Base-by-base conservation (phyloP, 305 asterid species). In the Fraxinus velutina region DNA sequence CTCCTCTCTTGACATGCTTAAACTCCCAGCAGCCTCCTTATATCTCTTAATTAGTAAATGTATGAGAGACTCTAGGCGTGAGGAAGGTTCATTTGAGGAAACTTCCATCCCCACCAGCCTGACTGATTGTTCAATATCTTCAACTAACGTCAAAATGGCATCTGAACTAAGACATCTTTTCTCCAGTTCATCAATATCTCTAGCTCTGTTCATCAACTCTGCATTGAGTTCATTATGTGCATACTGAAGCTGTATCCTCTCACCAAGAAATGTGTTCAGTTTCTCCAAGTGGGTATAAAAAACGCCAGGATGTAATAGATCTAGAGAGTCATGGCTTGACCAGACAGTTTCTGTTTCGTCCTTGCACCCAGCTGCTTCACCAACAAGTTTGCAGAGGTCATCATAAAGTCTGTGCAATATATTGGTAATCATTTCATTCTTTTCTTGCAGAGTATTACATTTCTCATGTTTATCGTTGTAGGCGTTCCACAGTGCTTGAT, bases 181-280 rank as follows among this genome's bases (percentile, higher is more conserved):
- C 82, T 84, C 93, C 79, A 89, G 85, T 82, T 88, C 90, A 78
- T 89, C 90, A 79, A 90, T 90, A 75, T 91, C 92, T 72, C 80
- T 88, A 72, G 79, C 86, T 79, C 84, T 87, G 85, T 81, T 86
- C 82, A 52, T 70, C 91, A 94, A 83, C 87, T 90, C 92, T 52
- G 91, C 85, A 44, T 82, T 87, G 84, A 92, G 95, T 79, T 85
- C 87, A 79, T 82, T 84, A 83, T 89, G 89, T 76, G 85, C 89
- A 83, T 92, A 85, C 85, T 91, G 90, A 79, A 92, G 90, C 78
- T 83, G 88, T 86, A 85, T 84, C 82, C 89, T 89, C 89, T 93
- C 94, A 76, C 86, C 88, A 68, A 81, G 86, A 78, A 88, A 77
- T 42, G 36, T 75, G 82, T 78, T 89, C 87, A 96, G 83, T 72